These are phyloP conservation scores for Phytopythium helicoides DNA, from an alignment of 352 stramenopile species.

Conservation along the genomic window DNA sequence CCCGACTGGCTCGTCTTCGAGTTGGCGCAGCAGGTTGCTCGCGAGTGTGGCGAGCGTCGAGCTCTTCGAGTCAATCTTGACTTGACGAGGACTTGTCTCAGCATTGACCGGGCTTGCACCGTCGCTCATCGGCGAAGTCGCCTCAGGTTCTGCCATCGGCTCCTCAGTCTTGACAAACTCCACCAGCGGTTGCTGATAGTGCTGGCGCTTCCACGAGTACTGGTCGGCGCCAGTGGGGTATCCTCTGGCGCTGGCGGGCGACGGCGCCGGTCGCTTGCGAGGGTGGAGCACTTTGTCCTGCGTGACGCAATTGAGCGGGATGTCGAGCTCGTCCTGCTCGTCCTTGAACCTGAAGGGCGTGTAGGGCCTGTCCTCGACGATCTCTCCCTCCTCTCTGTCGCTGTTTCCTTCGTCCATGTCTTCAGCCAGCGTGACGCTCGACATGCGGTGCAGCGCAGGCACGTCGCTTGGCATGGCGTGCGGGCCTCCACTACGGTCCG, in stretches of 20 bases:
- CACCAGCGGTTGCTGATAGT: constrained; percentile 6
- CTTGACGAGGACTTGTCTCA: background rate
- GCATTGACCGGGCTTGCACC: background rate
- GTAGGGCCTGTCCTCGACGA: constrained; percentile 4
- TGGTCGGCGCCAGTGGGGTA: constrained; percentile 16
- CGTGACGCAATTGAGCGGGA: constrained; percentile 47
- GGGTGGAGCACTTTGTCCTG: constrained; percentile 36
- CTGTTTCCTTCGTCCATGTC: constrained; percentile 15
- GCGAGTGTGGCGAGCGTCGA: constrained; percentile 21
- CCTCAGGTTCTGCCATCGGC: background rate
- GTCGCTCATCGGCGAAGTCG: background rate
- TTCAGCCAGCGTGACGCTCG: constrained; percentile 34
- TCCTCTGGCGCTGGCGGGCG: constrained; percentile 17
- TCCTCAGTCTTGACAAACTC: background rate
- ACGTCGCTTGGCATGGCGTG: constrained; percentile 7
- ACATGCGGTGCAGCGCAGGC: constrained; percentile 40
- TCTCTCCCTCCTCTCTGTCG: constrained; percentile 13
- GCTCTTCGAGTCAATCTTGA: constrained; percentile 6
- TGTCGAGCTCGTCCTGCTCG: constrained; percentile 18
- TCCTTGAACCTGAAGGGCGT: constrained; percentile 6
- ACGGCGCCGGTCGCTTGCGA: constrained; percentile 39
- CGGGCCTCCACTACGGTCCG: constrained; percentile 20
- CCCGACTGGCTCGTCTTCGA: constrained; percentile 24
- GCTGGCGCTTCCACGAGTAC: constrained; percentile 35
- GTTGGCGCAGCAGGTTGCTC: constrained; percentile 19